phyloP scores from a whole-genome alignment of 78 protist genomes.

The Bodo saltans region DNA sequence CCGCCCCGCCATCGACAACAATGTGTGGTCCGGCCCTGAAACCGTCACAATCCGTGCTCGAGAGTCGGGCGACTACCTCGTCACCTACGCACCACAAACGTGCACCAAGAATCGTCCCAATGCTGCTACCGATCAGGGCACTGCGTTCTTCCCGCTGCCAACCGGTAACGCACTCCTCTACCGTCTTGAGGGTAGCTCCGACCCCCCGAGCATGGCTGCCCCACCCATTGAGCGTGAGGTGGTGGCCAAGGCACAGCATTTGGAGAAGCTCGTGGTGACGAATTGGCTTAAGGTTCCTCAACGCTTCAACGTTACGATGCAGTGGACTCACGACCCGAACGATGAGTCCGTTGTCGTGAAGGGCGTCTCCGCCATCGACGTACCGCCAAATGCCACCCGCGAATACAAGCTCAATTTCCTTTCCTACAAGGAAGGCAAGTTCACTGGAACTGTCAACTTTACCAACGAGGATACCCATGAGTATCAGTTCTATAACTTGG shows the following conservation, averaged over 20 bases:
- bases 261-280: slow-evolving; percentile 17
- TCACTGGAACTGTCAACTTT: slow-evolving; percentile 27
- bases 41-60: slow-evolving; percentile 20
- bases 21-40: slow-evolving; percentile 44
- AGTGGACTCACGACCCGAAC: background rate
- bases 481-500: slow-evolving; percentile 35
- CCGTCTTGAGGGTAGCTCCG: slow-evolving; percentile 41
- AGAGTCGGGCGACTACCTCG: background rate
- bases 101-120: slow-evolving; percentile 37
- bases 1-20: slow-evolving; percentile 44
- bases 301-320: slow-evolving; percentile 54
- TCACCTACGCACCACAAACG: slow-evolving; percentile 52
- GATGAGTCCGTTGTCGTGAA: slow-evolving; percentile 5
- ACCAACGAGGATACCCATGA: slow-evolving; percentile 54
- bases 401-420: slow-evolving; percentile 32
- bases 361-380: slow-evolving; percentile 56
- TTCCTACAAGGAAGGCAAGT: slow-evolving; percentile 44
- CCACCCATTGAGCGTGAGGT: slow-evolving; percentile 38
- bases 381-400: slow-evolving; percentile 42
- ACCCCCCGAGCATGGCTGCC: slow-evolving; percentile 22
- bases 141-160: slow-evolving; percentile 65
- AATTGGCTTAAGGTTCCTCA: slow-evolving; percentile 65
- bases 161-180: slow-evolving; percentile 57
- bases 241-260: slow-evolving; percentile 3
- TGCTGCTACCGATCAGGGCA: slow-evolving; percentile 31